Percentiles rank a stretch among this genome's conserved stretches.
These are phyloP conservation scores for Candida manassasensis DNA, from an alignment of 805 yeast species.

Conservation along the genomic window DNA sequence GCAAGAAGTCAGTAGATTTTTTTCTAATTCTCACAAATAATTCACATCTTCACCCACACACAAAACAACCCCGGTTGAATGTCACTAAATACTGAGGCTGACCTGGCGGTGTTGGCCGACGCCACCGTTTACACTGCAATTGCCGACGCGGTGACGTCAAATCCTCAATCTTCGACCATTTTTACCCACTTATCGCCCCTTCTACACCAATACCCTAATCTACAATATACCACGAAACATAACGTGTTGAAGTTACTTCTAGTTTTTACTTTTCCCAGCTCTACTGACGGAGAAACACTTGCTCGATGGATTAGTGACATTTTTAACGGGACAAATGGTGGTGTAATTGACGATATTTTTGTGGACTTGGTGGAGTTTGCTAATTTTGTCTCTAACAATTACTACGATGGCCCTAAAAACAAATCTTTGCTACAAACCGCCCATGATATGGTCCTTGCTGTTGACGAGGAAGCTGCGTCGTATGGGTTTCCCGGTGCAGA, in stretches of 20 bases:
- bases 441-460: constrained; percentile 6
- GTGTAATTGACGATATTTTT: neutral
- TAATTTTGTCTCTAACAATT: neutral
- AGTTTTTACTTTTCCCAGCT: constrained; percentile 9
- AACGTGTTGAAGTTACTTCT: constrained; percentile 9
- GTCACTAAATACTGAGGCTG: neutral
- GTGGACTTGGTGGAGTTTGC: constrained; percentile 7
- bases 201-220: neutral
- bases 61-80: too few species aligned
- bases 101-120: constrained; percentile 1
- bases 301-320: neutral
- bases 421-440: constrained; percentile 9
- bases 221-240: constrained; percentile 4
- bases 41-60: too few species aligned
- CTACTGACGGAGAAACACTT: neutral
- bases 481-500: constrained; percentile 1
- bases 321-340: neutral
- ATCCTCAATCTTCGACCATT: neutral
- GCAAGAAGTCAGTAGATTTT: too few species aligned
- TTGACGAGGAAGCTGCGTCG: neutral
- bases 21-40: too few species aligned
- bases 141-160: constrained; percentile 3
- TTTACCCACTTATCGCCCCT: neutral
- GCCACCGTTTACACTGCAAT: constrained; percentile 6
- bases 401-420: neutral